phyloP scores from a whole-genome alignment of 345 rosid genomes.

The Dimocarpus longan region DNA sequence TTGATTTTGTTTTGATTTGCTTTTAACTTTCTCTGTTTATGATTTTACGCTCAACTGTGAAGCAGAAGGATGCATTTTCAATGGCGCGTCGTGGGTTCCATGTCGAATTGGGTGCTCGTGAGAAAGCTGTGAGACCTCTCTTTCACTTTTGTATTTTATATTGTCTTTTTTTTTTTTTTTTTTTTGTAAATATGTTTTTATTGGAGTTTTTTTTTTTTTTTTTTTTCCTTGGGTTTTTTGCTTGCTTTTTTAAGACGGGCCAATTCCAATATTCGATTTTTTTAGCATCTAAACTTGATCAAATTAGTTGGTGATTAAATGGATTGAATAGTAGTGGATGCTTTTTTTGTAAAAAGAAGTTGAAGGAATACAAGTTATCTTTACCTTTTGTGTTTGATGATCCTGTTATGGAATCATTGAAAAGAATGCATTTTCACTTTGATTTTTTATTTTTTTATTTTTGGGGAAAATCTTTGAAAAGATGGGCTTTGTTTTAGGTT shows the following conservation, averaged over 20 bases:
- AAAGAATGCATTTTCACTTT: not conserved
- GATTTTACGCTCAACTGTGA: constrained; percentile 4
- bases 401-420: not conserved
- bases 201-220: constrained; percentile 10
- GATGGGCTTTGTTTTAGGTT: not conserved
- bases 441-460: not conserved
- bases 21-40: constrained; percentile 20
- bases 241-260: constrained; percentile 3
- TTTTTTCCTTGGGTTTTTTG: not conserved
- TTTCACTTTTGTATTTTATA: not conserved
- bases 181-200: not conserved
- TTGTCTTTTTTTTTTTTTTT: not conserved
- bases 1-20: constrained; percentile 13
- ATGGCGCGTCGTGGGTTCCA: constrained; percentile 69
- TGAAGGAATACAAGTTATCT: not conserved
- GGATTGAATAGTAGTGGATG: constrained; percentile 1
- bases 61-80: constrained; percentile 49
- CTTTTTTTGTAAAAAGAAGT: not conserved
- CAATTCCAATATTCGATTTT: not conserved
- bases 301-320: constrained; percentile 6
- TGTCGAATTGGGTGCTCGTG: constrained; percentile 82
- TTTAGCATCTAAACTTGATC: not conserved
- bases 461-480: not conserved
- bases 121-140: constrained; percentile 73
- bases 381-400: not conserved